Percentiles rank a stretch among this genome's conserved stretches.
These are phyloP conservation scores for Cajanus cajan DNA, from an alignment of 306 rosid genomes.

Conservation along the genomic window DNA sequence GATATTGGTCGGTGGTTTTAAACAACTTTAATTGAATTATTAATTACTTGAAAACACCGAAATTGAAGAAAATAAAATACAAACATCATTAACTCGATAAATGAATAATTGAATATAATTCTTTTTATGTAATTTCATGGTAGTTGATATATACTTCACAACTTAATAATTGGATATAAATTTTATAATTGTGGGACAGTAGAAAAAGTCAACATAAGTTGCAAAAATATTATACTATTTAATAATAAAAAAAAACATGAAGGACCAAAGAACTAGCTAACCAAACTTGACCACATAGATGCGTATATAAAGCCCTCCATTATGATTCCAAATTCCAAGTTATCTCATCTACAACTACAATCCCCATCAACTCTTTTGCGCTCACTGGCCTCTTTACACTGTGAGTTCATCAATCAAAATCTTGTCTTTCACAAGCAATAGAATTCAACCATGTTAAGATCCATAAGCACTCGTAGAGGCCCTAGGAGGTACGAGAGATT, in stretches of 20 bases:
- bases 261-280: not conserved
- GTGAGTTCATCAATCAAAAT: not conserved
- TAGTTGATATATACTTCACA: not conserved
- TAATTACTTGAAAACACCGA: too few relatives aligned
- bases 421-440: not conserved
- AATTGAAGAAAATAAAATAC: too few relatives aligned
- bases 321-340: not conserved
- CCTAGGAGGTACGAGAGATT: conserved; percentile 46
- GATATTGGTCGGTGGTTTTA: too few relatives aligned
- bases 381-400: not conserved
- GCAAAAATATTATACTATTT: not conserved
- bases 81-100: too few relatives aligned
- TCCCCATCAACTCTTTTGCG: not conserved
- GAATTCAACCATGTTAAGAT: conserved; percentile 46
- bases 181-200: not conserved
- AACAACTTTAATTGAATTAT: too few relatives aligned
- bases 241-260: not conserved
- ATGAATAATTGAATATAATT: too few relatives aligned
- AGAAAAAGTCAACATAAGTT: conserved; percentile 27
- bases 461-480: conserved; percentile 45
- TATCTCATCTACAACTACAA: not conserved
- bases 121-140: not conserved
- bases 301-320: conserved; percentile 18
- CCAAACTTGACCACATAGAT: conserved; percentile 14
- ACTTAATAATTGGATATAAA: not conserved